phyloP scores from a whole-genome alignment of 148 eudicot species.

The Amaranthus hypochondriacus region DNA sequence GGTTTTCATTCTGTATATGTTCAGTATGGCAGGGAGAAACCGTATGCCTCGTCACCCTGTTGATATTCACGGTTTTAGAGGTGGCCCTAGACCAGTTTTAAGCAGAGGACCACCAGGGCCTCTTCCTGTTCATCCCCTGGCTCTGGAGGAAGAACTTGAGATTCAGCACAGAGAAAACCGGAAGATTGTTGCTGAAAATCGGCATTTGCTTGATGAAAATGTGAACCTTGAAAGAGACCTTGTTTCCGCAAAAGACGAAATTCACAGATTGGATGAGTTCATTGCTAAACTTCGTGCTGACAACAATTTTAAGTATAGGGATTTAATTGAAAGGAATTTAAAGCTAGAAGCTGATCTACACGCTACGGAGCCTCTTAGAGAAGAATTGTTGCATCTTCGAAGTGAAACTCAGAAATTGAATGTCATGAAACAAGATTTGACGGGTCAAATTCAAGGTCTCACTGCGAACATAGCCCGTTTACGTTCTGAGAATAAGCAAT shows the following conservation, averaged over 20 bases:
- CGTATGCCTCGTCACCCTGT: slow-evolving; percentile 64
- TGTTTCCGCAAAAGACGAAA: slow-evolving; percentile 63
- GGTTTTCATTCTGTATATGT: slow-evolving; percentile 30
- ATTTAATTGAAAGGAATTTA: slow-evolving; percentile 56
- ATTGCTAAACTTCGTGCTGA: slow-evolving; percentile 61
- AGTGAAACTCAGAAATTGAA: slow-evolving; percentile 62
- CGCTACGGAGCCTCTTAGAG: slow-evolving; percentile 60
- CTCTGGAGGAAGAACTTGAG: slow-evolving; percentile 79
- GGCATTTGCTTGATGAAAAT: slow-evolving; percentile 63
- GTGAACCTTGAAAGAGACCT: slow-evolving; percentile 66
- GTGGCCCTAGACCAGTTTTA: slow-evolving; percentile 44
- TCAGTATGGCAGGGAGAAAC: slow-evolving; percentile 71
- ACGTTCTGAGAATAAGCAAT: slow-evolving; percentile 60
- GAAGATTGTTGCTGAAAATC: slow-evolving; percentile 61
- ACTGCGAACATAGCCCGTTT: slow-evolving; percentile 47
- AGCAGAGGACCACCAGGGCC: slow-evolving; percentile 57
- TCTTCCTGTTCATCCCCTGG: slow-evolving; percentile 56
- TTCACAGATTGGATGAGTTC: slow-evolving; percentile 56
- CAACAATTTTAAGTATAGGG: slow-evolving; percentile 47
- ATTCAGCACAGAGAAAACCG: slow-evolving; percentile 64
- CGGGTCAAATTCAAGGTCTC: slow-evolving; percentile 60
- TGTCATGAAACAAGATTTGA: slow-evolving; percentile 49
- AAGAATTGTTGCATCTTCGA: slow-evolving; percentile 58
- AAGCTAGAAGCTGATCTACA: slow-evolving; percentile 78
- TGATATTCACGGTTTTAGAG: slow-evolving; percentile 46